Base-by-base conservation (phyloP, 805 yeast species). In the Torulaspora maleeae region DNA sequence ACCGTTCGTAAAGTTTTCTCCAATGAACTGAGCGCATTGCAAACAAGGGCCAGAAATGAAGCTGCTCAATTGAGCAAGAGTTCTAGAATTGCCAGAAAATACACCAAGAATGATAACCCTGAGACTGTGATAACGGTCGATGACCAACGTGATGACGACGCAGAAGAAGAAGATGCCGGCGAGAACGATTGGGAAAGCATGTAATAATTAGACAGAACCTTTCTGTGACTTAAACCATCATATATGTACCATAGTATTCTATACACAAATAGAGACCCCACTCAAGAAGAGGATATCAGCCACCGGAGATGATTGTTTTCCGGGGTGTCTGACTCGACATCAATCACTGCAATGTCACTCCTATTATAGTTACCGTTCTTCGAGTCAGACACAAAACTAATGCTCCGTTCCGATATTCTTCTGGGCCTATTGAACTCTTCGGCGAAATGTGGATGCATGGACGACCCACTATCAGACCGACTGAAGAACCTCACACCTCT, bases 31-130 rank as follows among this genome's bases (percentile, higher is more conserved):
- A 70, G 64, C 41, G 63, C 60, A 2, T 64, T 84, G 41, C 87
- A 83, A 68, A 56, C 51, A 10, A 58, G 58, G 36, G 91, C 91
- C 15, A 75, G 77, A 55, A 73, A 67, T 30, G 80, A 76, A 49
- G 86, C 89, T 19, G 60, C 63, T 44, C 61, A 61, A 20, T 58
- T 68, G 3, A 86, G 88, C 27, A 75, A 73, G 50, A 79, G 83
- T 33, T 82, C 89, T 5, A 78, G 93, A 74, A 75, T 85, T 50
- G 82, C 89, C 10, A 78, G 87, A 70, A 85, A 85, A 63, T 85
- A 85, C 62, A 70, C 67, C 47, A 75, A 68, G 47, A 69, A 67
- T 27, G 67, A 67, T 49, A 64, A 61, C 33, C 67, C 67, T 27
- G 91, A 83, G 58, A 70, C 76, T 28, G 73, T 84, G 36, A 66